Evolutionary conservation across 148 eudicot species (phyloP), one percentile per base, ranked within the genome.

Genomic region (Oxyria digyna): DNA sequence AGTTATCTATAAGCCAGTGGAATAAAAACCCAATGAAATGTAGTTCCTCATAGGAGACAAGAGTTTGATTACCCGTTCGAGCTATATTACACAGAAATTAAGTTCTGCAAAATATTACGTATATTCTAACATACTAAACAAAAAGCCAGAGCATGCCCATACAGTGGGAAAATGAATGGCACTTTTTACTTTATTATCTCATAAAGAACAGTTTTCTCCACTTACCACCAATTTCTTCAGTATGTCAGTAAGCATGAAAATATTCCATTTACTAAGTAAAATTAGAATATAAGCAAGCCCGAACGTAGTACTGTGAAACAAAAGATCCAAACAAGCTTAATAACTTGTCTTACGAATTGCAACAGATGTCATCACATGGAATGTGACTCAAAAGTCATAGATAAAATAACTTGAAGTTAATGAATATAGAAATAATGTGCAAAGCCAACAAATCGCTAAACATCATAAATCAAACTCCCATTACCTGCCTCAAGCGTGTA

Each of bases 401-500:
- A 13, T 17, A 55, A 52, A 29, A 59, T 59, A 29, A 59, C 18
- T 1, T 59, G 35, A 59, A 59, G 38, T 27, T 38, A 31, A 59
- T 59, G 37, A 27, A 57, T 10, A 57, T 0, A 4, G 37, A 31
- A 33, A 3, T 23, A 3, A 54, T 14, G 15, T 15, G 37, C 15
- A 59, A 52, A 9, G 15, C 62, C 29, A 9, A 14, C 65, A 29
- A 31, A 59, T 37, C 35, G 5, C 15, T 11, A 10, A 29, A 59
- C 1, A 31, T 29, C 38, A 14, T 59, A 13, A 27, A 26, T 14
- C 65, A 59, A 59, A 14, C 15, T 0, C 65, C 37, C 9, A 33
- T 68, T 64, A 93, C 97, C 96, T 88, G 97, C 31, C 97, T 88
- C 74, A 94, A 67, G 49, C 96, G 87, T 15, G 96, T 94, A 40